Base-by-base conservation (phyloP, 1,284 basidiomycete species). In the Moesziomyces globuligerus region DNA sequence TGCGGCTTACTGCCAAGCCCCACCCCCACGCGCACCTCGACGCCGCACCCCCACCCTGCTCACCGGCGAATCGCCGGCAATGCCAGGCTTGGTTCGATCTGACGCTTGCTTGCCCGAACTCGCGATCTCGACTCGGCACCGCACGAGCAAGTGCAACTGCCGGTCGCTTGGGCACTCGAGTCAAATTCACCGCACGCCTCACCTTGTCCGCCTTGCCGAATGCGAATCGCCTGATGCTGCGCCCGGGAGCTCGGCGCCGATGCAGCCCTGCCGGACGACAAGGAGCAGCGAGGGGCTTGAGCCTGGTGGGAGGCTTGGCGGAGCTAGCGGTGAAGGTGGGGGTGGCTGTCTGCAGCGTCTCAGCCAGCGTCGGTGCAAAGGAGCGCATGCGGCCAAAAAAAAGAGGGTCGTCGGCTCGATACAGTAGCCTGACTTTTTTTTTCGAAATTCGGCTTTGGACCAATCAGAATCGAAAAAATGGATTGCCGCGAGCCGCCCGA, bases 401-500 rank as follows among this genome's bases (percentile, higher is more conserved):
- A 17, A 13, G 32, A 34, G 32, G 32, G 32, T 34, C 17, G 32
- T 17, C 17, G 32, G 5, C 17, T 13, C 15, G 15, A n/a, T n/a
- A n/a, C n/a, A n/a, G n/a, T 34, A 38, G 36, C 36, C 36, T n/a
- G 17, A n/a, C 10, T 17, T 41, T 24, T 41, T 26, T 34, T 18
- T 45, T 45, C 21, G 25, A 21, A 21, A 21, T 32, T 45, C 29
- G 25, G 23, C 21, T 46, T n/a, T 5, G 8, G n/a, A 28, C 32
- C 32, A 34, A 34, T 34, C 32, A 34, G 15, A 34, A 34, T 34
- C 32, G 26, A 24, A 7, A 43, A 48, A 48, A 43, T 55, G 32
- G 53, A 55, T 55, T 55, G 45, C 53, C 53, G 53, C 32, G 23
- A 48, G 28, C 10, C 21, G 34, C 32, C 37, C 8, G 9, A 29